Evolutionary conservation across 306 rosid species (phyloP).

Genomic region (Inga laurina): DNA sequence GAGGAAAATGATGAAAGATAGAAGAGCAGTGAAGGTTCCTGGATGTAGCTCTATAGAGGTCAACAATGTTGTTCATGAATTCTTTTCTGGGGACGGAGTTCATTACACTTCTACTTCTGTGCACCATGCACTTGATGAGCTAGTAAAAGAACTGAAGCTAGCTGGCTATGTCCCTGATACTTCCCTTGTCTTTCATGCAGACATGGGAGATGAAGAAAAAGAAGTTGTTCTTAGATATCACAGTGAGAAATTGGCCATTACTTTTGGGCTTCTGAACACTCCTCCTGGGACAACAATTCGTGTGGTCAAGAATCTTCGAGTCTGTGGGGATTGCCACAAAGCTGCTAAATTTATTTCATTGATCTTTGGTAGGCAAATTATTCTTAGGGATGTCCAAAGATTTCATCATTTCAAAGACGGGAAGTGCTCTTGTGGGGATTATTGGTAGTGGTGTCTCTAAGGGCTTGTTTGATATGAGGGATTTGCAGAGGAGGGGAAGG

Average conservation of each 20-base stretch:
- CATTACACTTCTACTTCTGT: conserved; percentile 46
- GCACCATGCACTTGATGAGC: conserved; percentile 67
- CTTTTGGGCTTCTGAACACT: conserved; percentile 72
- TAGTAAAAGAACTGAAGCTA: conserved; percentile 65
- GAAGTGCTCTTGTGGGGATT: conserved; percentile 85
- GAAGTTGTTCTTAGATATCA: conserved; percentile 76
- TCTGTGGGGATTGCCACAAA: conserved; percentile 80
- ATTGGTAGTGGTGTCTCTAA: conserved; percentile 58
- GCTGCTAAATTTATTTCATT: conserved; percentile 74
- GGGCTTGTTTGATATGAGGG: no score
- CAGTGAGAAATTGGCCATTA: conserved; percentile 83
- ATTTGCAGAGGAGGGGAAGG: no score
- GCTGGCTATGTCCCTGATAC: conserved; percentile 81
- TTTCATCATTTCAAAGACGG: conserved; percentile 85
- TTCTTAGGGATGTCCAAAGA: conserved; percentile 81
- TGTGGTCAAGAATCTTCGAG: conserved; percentile 81
- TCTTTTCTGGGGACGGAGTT: conserved; percentile 80
- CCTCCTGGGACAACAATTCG: conserved; percentile 70
- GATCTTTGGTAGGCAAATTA: conserved; percentile 66
- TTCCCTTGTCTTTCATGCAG: conserved; percentile 67
- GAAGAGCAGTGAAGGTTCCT: conserved; percentile 71
- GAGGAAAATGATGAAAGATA: conserved; percentile 70
- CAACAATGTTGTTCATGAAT: conserved; percentile 82
- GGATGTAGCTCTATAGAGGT: conserved; percentile 88
- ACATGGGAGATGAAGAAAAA: conserved; percentile 66